Evolutionary conservation across 1,284 basidiomycete genomes (phyloP), one percentile per base, ranked within the genome.

Genomic region (Heliocybe sulcata): DNA sequence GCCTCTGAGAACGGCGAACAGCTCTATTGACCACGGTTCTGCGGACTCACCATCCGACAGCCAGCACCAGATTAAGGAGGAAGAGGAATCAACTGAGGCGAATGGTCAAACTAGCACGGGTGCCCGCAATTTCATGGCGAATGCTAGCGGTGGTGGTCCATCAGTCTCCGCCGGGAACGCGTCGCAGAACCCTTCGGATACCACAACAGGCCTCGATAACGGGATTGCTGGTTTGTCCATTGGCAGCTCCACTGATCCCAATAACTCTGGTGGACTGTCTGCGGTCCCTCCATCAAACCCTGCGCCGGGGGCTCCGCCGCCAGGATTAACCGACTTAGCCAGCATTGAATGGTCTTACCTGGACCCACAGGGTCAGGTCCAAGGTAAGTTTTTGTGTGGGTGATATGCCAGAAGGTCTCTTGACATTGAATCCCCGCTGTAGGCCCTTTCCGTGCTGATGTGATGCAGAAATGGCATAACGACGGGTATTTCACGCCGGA

Each of bases 391-490:
- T 2, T 54, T 25, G 22, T 38, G 38, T 3, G 8, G 16, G 22
- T 50, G 35, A 25, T 16, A 31, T 19, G 22, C 22, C 38, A n/a
- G 14, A 49, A 16, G 23, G 3, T 19, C 45, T 52, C 38, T 38
- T 12, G 31, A 31, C 35, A 12, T 12, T 31, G 4, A 31, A 31
- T 31, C 29, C 12, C 12, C 12, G 29, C 55, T 58, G 1, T 59
- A 94, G 93, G 94, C 53, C 96, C 96, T 1, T 99, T 98, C 77
- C 80, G 81, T 45, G 93, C 90, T 25, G 82, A 87, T 59, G 69
- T 90, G 57, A 98, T 99, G 96, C 94, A 98, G 72, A 92, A 92
- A 63, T 98, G 96, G 96, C 90, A 87, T 68, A 85, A 92, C 55
- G 90, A 90, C 65, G 88, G 88, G 14, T 99, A 97, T 74, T 98